Conservation (phyloP, 345 rosid genomes). For the Raphanus raphanistrum region DNA sequence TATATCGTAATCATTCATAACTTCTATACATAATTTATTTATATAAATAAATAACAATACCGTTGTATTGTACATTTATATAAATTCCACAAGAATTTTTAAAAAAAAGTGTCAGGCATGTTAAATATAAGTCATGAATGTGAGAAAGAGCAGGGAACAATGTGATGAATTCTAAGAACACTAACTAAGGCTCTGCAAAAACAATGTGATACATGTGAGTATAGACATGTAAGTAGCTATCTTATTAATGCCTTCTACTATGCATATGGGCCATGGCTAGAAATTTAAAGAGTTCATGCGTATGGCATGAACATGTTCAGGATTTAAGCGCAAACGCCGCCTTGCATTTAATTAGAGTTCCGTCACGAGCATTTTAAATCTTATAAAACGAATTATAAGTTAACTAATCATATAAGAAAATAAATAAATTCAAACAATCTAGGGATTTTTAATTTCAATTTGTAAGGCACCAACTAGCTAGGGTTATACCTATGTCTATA, state of each 20-base stretch:
- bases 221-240: slow-evolving; percentile 18
- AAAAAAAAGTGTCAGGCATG: slow-evolving; percentile 1
- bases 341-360: slow-evolving; percentile 26
- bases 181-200: slow-evolving; percentile 21
- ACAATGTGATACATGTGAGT: slow-evolving; percentile 12
- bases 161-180: slow-evolving; percentile 26
- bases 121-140: slow-evolving; percentile 11
- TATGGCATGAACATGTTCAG: slow-evolving; percentile 36
- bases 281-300: slow-evolving; percentile 41
- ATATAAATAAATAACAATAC: not conserved
- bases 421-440: slow-evolving; percentile 3
- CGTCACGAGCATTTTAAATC: slow-evolving; percentile 12
- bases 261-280: slow-evolving; percentile 39
- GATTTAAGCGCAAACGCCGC: slow-evolving; percentile 34
- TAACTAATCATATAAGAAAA: not conserved
- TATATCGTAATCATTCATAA: not conserved
- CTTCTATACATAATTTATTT: not conserved
- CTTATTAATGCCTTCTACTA: slow-evolving; percentile 27
- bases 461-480: slow-evolving; percentile 20
- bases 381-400: not conserved
- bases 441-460: slow-evolving; percentile 3
- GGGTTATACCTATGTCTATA: slow-evolving; percentile 17
- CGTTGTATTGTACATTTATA: not conserved
- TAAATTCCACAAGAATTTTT: not conserved
- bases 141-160: slow-evolving; percentile 7